Percentiles rank a stretch among this genome's conserved stretches.
Conservation (phyloP, 257 asterid species). For the Striga asiatica region DNA sequence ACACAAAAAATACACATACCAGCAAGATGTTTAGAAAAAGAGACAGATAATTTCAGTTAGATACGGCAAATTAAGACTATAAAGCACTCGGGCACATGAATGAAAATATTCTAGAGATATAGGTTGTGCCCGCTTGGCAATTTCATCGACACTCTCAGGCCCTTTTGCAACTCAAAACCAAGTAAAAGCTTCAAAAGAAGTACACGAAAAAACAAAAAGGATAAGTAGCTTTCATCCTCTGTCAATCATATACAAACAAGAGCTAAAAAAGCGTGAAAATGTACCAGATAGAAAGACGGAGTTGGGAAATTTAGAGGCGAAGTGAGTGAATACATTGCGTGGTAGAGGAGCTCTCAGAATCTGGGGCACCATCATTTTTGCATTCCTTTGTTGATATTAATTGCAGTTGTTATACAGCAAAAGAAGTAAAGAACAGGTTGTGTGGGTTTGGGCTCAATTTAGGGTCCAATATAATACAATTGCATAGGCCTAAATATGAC, state of each 20-base stretch:
- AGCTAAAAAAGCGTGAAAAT: not conserved
- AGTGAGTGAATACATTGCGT: conserved; percentile 23
- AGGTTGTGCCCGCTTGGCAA: not conserved
- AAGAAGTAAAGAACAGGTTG: no score
- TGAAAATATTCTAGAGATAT: not conserved
- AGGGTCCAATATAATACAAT: no score
- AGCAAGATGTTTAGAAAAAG: not conserved
- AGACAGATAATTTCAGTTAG: not conserved
- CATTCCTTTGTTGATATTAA: no score
- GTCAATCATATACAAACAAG: not conserved
- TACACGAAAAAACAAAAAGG: not conserved
- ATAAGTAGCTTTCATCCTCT: not conserved
- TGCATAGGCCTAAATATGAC: no score
- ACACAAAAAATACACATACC: not conserved
- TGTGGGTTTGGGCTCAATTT: no score
- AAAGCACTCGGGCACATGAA: not conserved
- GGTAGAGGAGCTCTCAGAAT: conserved; percentile 38
- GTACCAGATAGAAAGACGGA: conserved; percentile 31
- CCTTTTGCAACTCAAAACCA: not conserved
- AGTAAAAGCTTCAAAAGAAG: not conserved
- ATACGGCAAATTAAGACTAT: conserved; percentile 2
- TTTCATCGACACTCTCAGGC: not conserved
- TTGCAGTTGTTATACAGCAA: no score
- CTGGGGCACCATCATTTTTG: conserved; percentile 34
- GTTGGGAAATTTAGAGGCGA: conserved; percentile 22